Percentiles rank a stretch among this genome's conserved stretches.
Conservation (phyloP, 2,329 filamentous ascomycete species). For the Colletotrichum agaves region DNA sequence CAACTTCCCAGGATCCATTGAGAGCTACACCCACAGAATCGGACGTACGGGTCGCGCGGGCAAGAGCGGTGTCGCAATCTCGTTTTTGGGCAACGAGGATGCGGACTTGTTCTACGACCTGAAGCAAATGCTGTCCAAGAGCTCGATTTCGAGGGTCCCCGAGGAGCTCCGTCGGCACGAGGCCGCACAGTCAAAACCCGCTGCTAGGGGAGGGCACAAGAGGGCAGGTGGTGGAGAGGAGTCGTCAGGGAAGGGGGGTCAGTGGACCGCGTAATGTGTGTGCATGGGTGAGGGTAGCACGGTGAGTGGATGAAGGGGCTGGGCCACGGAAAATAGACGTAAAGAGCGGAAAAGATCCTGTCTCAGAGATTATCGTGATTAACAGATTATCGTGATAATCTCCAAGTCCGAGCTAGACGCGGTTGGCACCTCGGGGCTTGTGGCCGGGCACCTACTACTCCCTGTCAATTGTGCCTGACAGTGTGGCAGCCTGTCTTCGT, state of each 20-base stretch:
- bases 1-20: conserved; percentile 89
- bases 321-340: conserved; percentile 7
- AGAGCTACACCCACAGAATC: conserved; percentile 96
- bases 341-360: conserved; percentile 19
- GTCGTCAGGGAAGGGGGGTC: conserved; percentile 28
- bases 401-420: conserved; percentile 28
- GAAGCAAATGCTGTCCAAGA: conserved; percentile 95
- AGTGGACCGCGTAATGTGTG: conserved; percentile 32
- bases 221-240: conserved; percentile 41
- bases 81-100: conserved; percentile 93
- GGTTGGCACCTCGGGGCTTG: conserved; percentile 31
- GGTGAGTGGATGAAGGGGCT: conserved; percentile 25
- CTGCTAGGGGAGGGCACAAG: conserved; percentile 17
- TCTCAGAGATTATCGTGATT: conserved; percentile 29
- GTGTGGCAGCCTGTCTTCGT: conserved; percentile 6
- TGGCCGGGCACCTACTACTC: conserved; percentile 18
- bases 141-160: conserved; percentile 85
- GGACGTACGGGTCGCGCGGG: conserved; percentile 97
- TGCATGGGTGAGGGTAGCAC: conserved; percentile 31
- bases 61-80: conserved; percentile 95
- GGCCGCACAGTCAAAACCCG: conserved; percentile 85
- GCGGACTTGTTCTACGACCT: conserved; percentile 91
- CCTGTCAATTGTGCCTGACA: conserved; percentile 23
- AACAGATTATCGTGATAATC: conserved; percentile 34
- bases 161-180: conserved; percentile 92